Percentiles rank a stretch among this genome's conserved stretches.
Evolutionary conservation across 306 rosid species (phyloP).

Genomic region (Crataegus laevigata): DNA sequence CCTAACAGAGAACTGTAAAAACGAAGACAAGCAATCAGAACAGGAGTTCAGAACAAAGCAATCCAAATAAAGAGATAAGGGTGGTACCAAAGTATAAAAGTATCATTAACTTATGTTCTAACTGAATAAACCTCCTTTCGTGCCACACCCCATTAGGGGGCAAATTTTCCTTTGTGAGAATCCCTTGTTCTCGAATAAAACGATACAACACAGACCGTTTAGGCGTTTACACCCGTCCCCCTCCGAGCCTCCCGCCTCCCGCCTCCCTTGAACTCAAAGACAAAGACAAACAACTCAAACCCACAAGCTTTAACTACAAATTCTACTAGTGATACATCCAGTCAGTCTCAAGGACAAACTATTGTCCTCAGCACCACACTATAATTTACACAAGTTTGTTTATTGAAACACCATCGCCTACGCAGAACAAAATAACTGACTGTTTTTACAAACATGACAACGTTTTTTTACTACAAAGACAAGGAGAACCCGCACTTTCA

Average conservation of each 20-base stretch:
- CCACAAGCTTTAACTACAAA: constrained; percentile 9
- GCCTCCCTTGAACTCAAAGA: not conserved
- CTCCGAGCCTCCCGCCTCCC: not conserved
- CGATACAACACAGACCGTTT: not conserved
- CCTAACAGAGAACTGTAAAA: not conserved
- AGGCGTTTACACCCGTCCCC: not conserved
- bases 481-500: constrained; percentile 32
- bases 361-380: constrained; percentile 18
- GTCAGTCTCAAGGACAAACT: constrained; percentile 21
- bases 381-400: constrained; percentile 33
- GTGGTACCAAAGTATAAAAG: not conserved
- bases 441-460: constrained; percentile 31
- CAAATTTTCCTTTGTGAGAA: not conserved
- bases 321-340: constrained; percentile 2
- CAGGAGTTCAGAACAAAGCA: not conserved
- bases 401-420: constrained; percentile 23
- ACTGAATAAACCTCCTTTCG: not conserved
- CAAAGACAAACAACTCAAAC: not conserved
- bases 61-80: not conserved
- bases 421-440: constrained; percentile 19
- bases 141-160: not conserved
- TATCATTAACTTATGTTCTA: not conserved
- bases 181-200: not conserved
- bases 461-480: constrained; percentile 22
- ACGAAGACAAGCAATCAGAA: not conserved